A percentile compares a stretch with the other conserved stretches of the same genome.
Evolutionary conservation across 176 grass and related monocot species (phyloP).

Genomic region (Olyra latifolia): DNA sequence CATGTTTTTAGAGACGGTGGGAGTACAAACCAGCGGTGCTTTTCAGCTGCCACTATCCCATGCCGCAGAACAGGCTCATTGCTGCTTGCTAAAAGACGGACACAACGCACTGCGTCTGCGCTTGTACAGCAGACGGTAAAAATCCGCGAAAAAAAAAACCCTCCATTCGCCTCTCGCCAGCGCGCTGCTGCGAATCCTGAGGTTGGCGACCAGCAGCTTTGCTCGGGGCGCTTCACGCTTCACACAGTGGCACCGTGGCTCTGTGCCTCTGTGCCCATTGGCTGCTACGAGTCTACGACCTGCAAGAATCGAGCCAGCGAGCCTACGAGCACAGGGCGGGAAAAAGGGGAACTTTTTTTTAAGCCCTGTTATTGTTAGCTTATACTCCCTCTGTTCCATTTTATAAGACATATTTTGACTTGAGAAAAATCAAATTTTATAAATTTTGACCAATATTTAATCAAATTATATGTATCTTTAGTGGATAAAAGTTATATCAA

Average conservation of each 20-base stretch:
- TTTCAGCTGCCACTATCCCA: not conserved
- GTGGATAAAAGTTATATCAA: too few species aligned
- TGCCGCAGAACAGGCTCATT: not conserved
- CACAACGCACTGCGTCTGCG: not conserved
- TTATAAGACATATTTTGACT: too few species aligned
- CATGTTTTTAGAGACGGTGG: too few species aligned
- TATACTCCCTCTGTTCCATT: too few species aligned
- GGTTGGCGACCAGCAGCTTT: not conserved
- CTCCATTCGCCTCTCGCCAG: not conserved
- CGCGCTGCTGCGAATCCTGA: not conserved
- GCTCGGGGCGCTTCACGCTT: not conserved
- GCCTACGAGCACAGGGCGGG: too few species aligned
- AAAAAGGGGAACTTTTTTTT: too few species aligned
- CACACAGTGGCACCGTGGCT: not conserved
- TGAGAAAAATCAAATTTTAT: too few species aligned
- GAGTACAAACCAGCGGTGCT: too few species aligned
- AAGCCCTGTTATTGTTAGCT: too few species aligned
- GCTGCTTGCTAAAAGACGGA: conserved; percentile 13
- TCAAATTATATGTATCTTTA: too few species aligned
- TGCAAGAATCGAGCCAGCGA: too few species aligned
- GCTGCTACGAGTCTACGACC: not conserved
- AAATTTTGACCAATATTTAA: too few species aligned
- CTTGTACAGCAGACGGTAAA: not conserved
- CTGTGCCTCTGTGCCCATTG: not conserved
- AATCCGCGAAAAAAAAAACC: not conserved